phyloP scores from a whole-genome alignment of 2,329 filamentous ascomycete genomes.

The Rhexocercosporidium sp. region DNA sequence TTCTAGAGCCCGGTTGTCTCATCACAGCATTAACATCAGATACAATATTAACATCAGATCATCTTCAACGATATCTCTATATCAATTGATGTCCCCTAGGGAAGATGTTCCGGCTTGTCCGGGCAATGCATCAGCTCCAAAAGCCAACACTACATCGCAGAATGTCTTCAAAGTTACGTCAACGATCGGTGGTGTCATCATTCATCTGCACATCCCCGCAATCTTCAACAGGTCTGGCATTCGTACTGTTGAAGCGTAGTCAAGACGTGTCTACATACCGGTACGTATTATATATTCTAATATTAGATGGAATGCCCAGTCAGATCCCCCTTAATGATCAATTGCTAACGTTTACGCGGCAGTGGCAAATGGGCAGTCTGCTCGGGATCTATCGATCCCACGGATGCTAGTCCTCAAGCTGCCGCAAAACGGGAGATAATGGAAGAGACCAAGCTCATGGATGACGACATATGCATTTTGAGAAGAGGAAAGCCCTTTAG shows the following conservation, averaged over 20 bases:
- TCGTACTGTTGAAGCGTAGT: conserved; percentile 68
- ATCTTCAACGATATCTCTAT: background rate
- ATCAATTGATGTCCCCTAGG: background rate
- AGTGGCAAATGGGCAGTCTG: conserved; percentile 65
- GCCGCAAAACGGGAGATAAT: conserved; percentile 66
- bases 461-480: conserved; percentile 33
- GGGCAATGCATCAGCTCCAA: background rate
- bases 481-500: conserved; percentile 59
- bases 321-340: background rate
- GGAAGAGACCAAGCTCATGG: conserved; percentile 64
- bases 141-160: conserved; percentile 6
- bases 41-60: background rate
- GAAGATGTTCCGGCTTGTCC: background rate
- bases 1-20: too few species aligned
- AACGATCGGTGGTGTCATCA: conserved; percentile 46
- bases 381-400: conserved; percentile 62
- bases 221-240: conserved; percentile 44
- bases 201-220: conserved; percentile 47
- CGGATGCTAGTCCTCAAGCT: conserved; percentile 56
- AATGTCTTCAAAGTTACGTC: conserved; percentile 23
- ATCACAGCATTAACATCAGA: background rate
- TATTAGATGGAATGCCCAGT: background rate
- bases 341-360: conserved; percentile 20
- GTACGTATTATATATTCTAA: conserved; percentile 44
- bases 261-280: conserved; percentile 63